Conservation (phyloP, 2,329 filamentous ascomycete species). For the Xylariaceae sp. region DNA sequence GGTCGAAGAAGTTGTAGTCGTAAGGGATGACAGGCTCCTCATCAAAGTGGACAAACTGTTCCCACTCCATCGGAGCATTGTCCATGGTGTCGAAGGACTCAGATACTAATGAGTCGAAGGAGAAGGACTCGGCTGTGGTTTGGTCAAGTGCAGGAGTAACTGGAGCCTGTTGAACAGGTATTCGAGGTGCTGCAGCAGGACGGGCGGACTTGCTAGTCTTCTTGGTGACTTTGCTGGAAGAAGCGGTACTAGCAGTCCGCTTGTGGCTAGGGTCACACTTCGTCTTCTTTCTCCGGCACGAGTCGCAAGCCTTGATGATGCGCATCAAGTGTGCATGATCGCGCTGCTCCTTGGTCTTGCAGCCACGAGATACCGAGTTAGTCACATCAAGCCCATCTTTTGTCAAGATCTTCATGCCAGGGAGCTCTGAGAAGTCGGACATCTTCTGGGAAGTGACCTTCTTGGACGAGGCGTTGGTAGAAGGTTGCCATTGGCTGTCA, state of each 20-base stretch:
- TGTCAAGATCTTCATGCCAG: conserved; percentile 65
- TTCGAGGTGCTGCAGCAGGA: conserved; percentile 20
- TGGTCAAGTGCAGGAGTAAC: conserved; percentile 17
- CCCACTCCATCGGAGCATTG: conserved; percentile 36
- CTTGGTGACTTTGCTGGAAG: conserved; percentile 38
- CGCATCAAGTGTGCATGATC: conserved; percentile 65
- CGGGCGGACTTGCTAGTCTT: conserved; percentile 27
- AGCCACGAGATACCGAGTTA: conserved; percentile 57
- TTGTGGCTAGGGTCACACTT: conserved; percentile 59
- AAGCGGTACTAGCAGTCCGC: conserved; percentile 39
- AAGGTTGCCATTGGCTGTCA: conserved; percentile 42
- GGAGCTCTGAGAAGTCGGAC: conserved; percentile 50
- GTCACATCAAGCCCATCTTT: conserved; percentile 61
- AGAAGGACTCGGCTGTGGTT: conserved; percentile 12
- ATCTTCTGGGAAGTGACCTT: conserved; percentile 29
- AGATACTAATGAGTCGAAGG: conserved; percentile 19
- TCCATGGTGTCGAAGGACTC: conserved; percentile 14
- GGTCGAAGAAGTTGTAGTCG: conserved; percentile 46
- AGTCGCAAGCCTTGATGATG: conserved; percentile 63
- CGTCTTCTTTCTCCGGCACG: conserved; percentile 60
- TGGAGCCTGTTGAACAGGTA: conserved; percentile 9
- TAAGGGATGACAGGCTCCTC: conserved; percentile 33
- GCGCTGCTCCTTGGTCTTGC: conserved; percentile 64
- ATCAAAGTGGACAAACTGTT: conserved; percentile 45
- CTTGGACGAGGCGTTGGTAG: conserved; percentile 26